phyloP scores from a whole-genome alignment of 1,284 basidiomycete genomes.

The Rhodotorula sp. region DNA sequence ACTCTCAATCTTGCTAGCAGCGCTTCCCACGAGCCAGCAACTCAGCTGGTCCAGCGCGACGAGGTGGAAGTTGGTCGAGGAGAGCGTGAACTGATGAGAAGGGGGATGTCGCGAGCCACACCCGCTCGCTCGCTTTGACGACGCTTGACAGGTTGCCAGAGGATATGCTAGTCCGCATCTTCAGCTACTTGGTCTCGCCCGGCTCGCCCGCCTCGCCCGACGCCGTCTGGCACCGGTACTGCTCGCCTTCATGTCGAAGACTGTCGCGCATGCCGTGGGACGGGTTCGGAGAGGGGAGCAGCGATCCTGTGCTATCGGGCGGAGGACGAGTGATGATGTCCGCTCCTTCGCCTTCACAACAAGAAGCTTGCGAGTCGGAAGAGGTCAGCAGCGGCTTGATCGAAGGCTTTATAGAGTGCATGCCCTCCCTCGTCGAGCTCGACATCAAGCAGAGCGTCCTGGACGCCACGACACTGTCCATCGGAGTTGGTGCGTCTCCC shows the following conservation, averaged over 20 bases:
- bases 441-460: no score
- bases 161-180: background rate
- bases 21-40: background rate
- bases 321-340: background rate
- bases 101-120: background rate
- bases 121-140: background rate
- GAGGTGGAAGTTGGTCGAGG: background rate
- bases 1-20: no score
- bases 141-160: background rate
- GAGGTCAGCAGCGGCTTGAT: no score
- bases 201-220: background rate
- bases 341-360: background rate
- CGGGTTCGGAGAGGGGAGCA: background rate
- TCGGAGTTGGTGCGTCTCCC: no score
- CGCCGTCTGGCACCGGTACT: background rate
- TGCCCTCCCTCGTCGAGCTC: no score
- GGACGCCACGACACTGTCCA: no score
- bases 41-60: background rate
- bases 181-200: background rate
- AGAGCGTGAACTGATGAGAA: background rate
- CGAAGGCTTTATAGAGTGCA: no score
- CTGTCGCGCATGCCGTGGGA: background rate
- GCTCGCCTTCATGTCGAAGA: background rate
- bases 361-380: background rate
- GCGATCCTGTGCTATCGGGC: no score